These are phyloP conservation scores for Fusarium hainanense DNA, from an alignment of 2,329 filamentous ascomycete genomes.

Conservation along the genomic window DNA sequence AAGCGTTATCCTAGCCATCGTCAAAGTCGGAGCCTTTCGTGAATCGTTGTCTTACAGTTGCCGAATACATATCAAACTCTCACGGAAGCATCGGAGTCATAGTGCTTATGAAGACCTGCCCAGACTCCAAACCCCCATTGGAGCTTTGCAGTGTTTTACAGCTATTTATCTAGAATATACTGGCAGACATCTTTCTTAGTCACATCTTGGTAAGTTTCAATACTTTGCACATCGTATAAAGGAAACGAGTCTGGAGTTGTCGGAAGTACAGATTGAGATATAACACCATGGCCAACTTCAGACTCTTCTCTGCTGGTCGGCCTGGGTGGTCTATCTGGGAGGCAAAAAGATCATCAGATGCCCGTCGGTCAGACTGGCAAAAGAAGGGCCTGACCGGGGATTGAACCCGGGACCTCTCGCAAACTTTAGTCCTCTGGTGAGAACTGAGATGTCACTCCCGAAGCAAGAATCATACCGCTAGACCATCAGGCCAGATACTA, in stretches of 20 bases:
- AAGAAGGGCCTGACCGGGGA: slow-evolving; percentile 56
- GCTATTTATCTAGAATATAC: neutral
- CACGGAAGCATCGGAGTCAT: neutral
- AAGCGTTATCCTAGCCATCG: neutral
- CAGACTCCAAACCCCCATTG: too few relatives aligned
- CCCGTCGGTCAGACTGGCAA: neutral
- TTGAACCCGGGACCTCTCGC: slow-evolving; percentile 61
- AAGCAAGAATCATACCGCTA: slow-evolving; percentile 38
- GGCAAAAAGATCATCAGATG: neutral
- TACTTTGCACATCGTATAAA: neutral
- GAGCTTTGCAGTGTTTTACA: neutral
- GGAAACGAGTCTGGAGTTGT: neutral
- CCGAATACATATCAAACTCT: neutral
- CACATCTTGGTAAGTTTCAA: neutral
- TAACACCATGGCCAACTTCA: neutral
- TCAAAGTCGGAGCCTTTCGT: neutral
- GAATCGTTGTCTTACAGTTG: neutral
- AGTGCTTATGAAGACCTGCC: neutral
- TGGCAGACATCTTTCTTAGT: neutral
- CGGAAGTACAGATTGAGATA: neutral
- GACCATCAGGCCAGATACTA: slow-evolving; percentile 31
- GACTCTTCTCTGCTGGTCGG: neutral
- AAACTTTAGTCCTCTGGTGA: slow-evolving; percentile 33
- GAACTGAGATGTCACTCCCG: slow-evolving; percentile 31
- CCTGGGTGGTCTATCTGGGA: neutral